Evolutionary conservation across 306 rosid species (phyloP), one percentile per base, ranked within the genome.

Genomic region (Lupinus albus): DNA sequence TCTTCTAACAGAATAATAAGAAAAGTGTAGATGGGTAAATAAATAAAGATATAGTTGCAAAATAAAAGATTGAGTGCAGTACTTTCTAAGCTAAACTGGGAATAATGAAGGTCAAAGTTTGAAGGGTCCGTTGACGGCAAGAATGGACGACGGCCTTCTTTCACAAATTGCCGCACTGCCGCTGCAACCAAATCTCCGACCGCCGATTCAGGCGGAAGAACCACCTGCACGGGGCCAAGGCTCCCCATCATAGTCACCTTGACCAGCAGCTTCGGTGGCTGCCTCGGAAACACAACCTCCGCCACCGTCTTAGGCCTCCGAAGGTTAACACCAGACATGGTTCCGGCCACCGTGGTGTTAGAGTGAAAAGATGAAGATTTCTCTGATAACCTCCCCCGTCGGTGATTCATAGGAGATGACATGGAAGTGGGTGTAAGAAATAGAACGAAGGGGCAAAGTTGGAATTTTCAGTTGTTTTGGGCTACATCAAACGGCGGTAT

Each of bases 61-160:
- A n/a, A n/a, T n/a, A n/a, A n/a, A n/a, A n/a, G n/a, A n/a, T n/a
- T n/a, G n/a, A n/a, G n/a, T n/a, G n/a, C n/a, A n/a, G n/a, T 74
- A 93, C 99, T 85, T 85, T 93, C 97, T 80, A 93, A 64, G 79
- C 92, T 87, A 76, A 93, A 93, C 78, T 93, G 99, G 2, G 97
- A 89, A 64, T 93, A 93, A 66, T 93, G 97, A 46, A 93, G 99
- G 73, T 82, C 88, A 68, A 86, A 90, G 5, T 33, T 11, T 6
- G 86, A 71, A 1, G 92, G 83, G 1, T 86, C 84, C 8, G 55
- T 35, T 33, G 86, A 70, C 12, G 86, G 75, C 68, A 90, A 47
- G 53, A 88, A 78, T 11, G 97, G 97, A 9, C 99, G 90, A 67
- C 97, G 96, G 10, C 86, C 83, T 68, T 93, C 97, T 74, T 88